Evolutionary conservation across 1,139 yeast genomes (phyloP).

Genomic region (Nakaseomyces kungkrabaensis): DNA sequence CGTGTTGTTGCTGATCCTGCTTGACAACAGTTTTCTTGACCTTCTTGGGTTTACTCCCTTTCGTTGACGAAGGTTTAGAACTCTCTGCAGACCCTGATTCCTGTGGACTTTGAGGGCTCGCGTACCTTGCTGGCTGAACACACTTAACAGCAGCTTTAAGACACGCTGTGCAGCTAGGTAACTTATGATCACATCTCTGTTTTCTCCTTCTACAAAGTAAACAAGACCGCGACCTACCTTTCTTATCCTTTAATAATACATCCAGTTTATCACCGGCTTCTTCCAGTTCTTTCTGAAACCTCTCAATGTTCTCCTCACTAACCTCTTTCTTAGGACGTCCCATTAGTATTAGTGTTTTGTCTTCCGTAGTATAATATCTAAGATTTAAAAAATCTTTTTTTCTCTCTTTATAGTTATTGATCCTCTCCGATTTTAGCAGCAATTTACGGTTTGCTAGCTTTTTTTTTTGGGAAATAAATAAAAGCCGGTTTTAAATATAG

Average conservation of each 20-base stretch:
- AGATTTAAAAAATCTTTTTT: too few relatives aligned
- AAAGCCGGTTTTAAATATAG: too few relatives aligned
- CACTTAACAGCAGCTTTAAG: conserved; percentile 48
- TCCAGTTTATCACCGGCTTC: conserved; percentile 26
- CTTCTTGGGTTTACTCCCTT: background rate
- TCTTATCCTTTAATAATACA: conserved; percentile 31
- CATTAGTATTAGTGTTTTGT: conserved; percentile 15
- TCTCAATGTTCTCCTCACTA: conserved; percentile 27
- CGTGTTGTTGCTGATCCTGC: background rate
- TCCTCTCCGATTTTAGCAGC: too few relatives aligned
- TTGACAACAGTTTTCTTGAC: conserved; percentile 8
- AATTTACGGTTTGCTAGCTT: too few relatives aligned
- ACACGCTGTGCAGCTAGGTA: conserved; percentile 54
- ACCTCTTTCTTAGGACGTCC: conserved; percentile 30
- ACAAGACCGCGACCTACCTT: conserved; percentile 44
- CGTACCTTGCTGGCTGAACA: conserved; percentile 49
- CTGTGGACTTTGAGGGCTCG: conserved; percentile 6
- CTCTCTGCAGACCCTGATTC: background rate
- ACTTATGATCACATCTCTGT: conserved; percentile 50
- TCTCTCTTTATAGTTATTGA: too few relatives aligned
- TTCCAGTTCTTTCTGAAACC: conserved; percentile 27
- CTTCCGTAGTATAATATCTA: too few relatives aligned
- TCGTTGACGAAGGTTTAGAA: background rate
- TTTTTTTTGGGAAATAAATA: too few relatives aligned
- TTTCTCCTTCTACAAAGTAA: conserved; percentile 43